phyloP scores from a whole-genome alignment of 495 filamentous ascomycete genomes.

The Penicillium pancosmium region DNA sequence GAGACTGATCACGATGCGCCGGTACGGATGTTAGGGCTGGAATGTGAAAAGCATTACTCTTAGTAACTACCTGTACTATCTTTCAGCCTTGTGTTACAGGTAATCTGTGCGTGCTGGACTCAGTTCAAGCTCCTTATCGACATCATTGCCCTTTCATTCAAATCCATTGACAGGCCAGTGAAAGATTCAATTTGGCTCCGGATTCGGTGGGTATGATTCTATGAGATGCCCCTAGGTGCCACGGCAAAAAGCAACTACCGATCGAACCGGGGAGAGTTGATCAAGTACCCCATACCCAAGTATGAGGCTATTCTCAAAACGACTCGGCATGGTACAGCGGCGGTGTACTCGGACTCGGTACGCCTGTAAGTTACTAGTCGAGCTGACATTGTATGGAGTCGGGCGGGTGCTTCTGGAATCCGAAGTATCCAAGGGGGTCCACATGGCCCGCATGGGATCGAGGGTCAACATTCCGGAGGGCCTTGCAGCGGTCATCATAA shows the following conservation, averaged over 20 bases:
- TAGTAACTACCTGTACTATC: too few species aligned
- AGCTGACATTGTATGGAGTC: not conserved
- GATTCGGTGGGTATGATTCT: too few species aligned
- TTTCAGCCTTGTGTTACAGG: too few species aligned
- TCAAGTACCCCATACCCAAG: not conserved
- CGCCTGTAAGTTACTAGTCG: not conserved
- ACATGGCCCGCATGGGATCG: slow-evolving; percentile 17
- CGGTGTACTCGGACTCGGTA: not conserved
- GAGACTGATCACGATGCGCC: not conserved
- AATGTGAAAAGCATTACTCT: too few species aligned
- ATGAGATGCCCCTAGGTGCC: too few species aligned
- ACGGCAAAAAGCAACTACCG: too few species aligned
- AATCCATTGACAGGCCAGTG: too few species aligned
- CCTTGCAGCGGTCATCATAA: slow-evolving; percentile 14
- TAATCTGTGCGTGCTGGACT: too few species aligned
- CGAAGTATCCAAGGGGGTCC: slow-evolving; percentile 9
- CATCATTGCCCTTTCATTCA: too few species aligned
- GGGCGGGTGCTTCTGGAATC: slow-evolving; percentile 20
- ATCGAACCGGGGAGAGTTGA: too few species aligned
- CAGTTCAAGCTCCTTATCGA: too few species aligned
- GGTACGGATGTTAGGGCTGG: not conserved
- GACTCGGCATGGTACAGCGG: not conserved
- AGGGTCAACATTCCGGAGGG: slow-evolving; percentile 7
- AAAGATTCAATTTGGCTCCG: too few species aligned
- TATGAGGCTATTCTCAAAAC: slow-evolving; percentile 8